Evolutionary conservation across 192 early-diverging fungal genomes (phyloP).

Genomic region (Bifiguratus adelaidae): DNA sequence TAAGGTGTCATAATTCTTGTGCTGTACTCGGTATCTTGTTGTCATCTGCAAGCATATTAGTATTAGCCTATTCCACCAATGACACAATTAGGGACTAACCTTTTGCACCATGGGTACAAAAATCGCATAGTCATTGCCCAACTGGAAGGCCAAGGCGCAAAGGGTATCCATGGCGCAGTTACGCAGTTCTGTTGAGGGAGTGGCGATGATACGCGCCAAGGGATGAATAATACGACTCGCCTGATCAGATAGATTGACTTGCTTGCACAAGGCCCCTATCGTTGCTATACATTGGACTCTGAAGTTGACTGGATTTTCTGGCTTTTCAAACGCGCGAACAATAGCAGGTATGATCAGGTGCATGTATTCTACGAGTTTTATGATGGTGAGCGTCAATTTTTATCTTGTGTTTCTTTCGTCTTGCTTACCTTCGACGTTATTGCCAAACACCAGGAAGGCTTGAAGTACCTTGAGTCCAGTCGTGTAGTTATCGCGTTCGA

Average conservation of each 20-base stretch:
- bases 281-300: constrained; percentile 57
- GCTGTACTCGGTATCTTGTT: constrained; percentile 47
- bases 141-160: constrained; percentile 69
- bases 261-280: constrained; percentile 60
- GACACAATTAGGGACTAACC: no score
- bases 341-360: constrained; percentile 82
- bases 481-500: constrained; percentile 56
- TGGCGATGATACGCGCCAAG: constrained; percentile 63
- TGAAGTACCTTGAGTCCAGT: constrained; percentile 53
- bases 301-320: constrained; percentile 46
- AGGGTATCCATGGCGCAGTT: constrained; percentile 70
- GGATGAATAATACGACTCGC: constrained; percentile 82
- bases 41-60: no score
- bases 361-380: no score
- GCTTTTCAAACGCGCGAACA: constrained; percentile 67
- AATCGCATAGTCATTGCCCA: constrained; percentile 75
- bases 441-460: constrained; percentile 70
- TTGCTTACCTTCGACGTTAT: constrained; percentile 84
- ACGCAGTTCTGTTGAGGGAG: constrained; percentile 38
- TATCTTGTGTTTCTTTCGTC: no score
- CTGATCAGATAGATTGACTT: constrained; percentile 75
- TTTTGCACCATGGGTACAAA: constrained; percentile 85
- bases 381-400: no score
- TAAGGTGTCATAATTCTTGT: constrained; percentile 65
- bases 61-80: no score